phyloP scores from a whole-genome alignment of 805 yeast genomes.

The Zygosaccharomyces rouxii region DNA sequence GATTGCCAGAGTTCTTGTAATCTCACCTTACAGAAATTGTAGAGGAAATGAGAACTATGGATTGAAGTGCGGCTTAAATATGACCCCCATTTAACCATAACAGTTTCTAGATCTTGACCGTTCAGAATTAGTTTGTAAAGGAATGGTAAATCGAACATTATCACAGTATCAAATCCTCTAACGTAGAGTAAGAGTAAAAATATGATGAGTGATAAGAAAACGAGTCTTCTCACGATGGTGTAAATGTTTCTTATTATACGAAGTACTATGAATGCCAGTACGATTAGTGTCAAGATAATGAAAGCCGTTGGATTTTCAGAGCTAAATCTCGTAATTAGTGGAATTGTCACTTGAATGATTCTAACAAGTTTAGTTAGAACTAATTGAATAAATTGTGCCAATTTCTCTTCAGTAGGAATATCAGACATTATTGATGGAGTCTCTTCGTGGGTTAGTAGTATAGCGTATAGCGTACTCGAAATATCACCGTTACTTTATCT shows the following conservation, averaged over 20 bases:
- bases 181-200: constrained; percentile 29
- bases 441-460: background rate
- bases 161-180: constrained; percentile 32
- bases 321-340: constrained; percentile 22
- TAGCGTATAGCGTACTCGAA: background rate
- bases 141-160: constrained; percentile 22
- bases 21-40: constrained; percentile 1
- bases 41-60: constrained; percentile 2
- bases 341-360: constrained; percentile 20
- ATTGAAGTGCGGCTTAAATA: constrained; percentile 10
- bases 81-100: constrained; percentile 12
- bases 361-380: constrained; percentile 13
- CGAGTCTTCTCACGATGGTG: constrained; percentile 26
- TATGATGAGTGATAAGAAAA: constrained; percentile 18
- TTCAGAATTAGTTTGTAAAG: constrained; percentile 9
- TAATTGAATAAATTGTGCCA: constrained; percentile 10
- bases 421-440: constrained; percentile 3
- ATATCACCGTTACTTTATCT: background rate
- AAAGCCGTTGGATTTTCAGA: constrained; percentile 33
- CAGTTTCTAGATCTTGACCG: constrained; percentile 9
- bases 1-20: constrained; percentile 1
- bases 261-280: constrained; percentile 25
- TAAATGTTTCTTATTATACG: constrained; percentile 32
- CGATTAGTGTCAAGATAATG: constrained; percentile 15
- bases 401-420: constrained; percentile 11